Evolutionary conservation across 225 moss, liverwort and hornwort genomes (phyloP).

Genomic region (Asterella californica): DNA sequence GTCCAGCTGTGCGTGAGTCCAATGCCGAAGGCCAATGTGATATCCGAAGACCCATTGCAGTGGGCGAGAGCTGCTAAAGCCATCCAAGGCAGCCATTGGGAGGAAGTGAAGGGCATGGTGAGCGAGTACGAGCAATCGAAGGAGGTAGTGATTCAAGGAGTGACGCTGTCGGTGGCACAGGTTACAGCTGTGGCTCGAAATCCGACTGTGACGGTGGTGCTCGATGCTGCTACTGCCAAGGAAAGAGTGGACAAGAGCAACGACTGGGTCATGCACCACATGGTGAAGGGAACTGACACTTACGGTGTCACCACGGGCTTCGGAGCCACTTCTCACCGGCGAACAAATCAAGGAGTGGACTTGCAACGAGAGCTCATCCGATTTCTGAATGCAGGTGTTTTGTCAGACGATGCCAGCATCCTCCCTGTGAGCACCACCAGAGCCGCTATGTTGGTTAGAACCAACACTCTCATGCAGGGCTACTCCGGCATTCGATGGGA

Average conservation of each 20-base stretch:
- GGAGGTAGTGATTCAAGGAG: slow-evolving; percentile 33
- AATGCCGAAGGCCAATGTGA: background rate
- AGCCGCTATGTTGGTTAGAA: slow-evolving; percentile 29
- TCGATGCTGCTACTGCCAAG: slow-evolving; percentile 28
- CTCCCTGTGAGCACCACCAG: slow-evolving; percentile 18
- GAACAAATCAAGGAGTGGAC: slow-evolving; percentile 28
- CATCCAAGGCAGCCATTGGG: slow-evolving; percentile 21
- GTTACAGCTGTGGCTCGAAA: slow-evolving; percentile 30
- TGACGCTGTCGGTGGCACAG: slow-evolving; percentile 18
- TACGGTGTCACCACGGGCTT: slow-evolving; percentile 29
- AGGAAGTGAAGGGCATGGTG: slow-evolving; percentile 34
- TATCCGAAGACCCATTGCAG: slow-evolving; percentile 14
- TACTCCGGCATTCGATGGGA: slow-evolving; percentile 35
- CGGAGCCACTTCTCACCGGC: slow-evolving; percentile 33
- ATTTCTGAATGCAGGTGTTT: slow-evolving; percentile 31
- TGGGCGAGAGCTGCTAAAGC: slow-evolving; percentile 24
- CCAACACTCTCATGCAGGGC: slow-evolving; percentile 31
- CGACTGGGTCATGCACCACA: slow-evolving; percentile 30
- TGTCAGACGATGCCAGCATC: slow-evolving; percentile 14
- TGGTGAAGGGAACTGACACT: slow-evolving; percentile 16
- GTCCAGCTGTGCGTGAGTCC: slow-evolving; percentile 12
- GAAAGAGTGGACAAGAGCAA: slow-evolving; percentile 33
- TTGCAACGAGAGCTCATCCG: slow-evolving; percentile 30
- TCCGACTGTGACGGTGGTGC: slow-evolving; percentile 16
- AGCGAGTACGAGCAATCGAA: slow-evolving; percentile 25